phyloP scores from a whole-genome alignment of 2,329 filamentous ascomycete genomes.

The Aspergillus glaucus region DNA sequence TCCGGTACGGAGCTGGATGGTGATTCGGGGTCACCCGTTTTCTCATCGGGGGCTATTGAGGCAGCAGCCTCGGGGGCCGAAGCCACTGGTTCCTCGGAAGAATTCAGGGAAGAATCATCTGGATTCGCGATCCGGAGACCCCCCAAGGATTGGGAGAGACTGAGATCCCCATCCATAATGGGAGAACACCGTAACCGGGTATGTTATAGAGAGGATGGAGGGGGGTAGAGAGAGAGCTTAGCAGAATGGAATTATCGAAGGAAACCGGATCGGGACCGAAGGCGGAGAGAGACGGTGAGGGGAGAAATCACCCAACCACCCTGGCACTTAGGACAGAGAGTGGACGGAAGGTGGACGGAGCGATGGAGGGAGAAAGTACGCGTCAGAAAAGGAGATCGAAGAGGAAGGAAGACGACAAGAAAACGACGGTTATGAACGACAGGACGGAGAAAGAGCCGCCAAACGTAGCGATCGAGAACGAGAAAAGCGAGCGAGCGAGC shows the following conservation, averaged over 20 bases:
- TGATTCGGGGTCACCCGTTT: conserved; percentile 12
- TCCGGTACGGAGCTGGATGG: background rate
- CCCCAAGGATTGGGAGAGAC: conserved; percentile 84
- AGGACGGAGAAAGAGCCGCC: background rate
- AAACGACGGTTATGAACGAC: background rate
- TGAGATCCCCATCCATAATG: conserved; percentile 85
- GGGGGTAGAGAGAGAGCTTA: conserved; percentile 2
- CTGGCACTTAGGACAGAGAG: background rate
- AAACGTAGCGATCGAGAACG: conserved; percentile 2
- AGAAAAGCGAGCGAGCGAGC: background rate
- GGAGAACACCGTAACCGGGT: conserved; percentile 8
- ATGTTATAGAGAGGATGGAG: conserved; percentile 2
- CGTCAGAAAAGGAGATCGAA: no score
- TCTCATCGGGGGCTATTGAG: conserved; percentile 17
- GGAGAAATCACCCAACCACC: background rate
- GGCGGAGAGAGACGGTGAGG: conserved; percentile 5
- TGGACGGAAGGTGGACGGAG: background rate
- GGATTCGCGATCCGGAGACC: conserved; percentile 96
- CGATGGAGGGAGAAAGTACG: background rate
- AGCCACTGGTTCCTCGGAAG: conserved; percentile 28
- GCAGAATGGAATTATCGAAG: background rate
- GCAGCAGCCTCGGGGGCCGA: conserved; percentile 19
- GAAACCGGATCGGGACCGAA: conserved; percentile 2
- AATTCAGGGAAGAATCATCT: conserved; percentile 58
- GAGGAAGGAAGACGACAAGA: background rate